Evolutionary conservation across 2,329 filamentous ascomycete genomes (phyloP).

Genomic region (Penicillium digitatum): DNA sequence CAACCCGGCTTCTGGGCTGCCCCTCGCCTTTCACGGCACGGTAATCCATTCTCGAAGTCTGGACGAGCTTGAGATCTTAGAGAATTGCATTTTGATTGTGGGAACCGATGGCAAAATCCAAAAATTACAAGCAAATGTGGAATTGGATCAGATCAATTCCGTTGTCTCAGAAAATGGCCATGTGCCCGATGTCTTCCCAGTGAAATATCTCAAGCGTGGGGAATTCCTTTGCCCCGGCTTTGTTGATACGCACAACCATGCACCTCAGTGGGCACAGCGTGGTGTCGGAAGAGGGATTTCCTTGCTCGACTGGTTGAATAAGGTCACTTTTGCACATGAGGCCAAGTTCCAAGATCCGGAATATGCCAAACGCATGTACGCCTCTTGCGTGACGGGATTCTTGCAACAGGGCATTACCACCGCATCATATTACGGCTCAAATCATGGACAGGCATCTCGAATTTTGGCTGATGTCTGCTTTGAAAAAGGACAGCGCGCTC

Average conservation of each 20-base stretch:
- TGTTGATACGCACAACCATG: constrained; percentile 66
- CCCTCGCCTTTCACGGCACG: constrained; percentile 36
- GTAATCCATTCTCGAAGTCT: constrained; percentile 30
- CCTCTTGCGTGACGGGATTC: constrained; percentile 53
- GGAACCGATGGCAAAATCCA: constrained; percentile 30
- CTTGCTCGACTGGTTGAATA: constrained; percentile 58
- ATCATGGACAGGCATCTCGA: constrained; percentile 29
- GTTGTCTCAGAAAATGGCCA: constrained; percentile 26
- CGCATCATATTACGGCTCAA: constrained; percentile 36
- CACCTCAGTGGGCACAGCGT: constrained; percentile 53
- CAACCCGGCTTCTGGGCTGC: constrained; percentile 17
- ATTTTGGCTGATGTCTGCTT: constrained; percentile 35
- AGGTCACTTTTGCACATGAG: constrained; percentile 63
- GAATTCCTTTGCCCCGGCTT: constrained; percentile 36
- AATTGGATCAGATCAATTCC: constrained; percentile 19
- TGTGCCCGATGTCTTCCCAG: constrained; percentile 24
- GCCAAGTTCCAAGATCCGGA: constrained; percentile 54
- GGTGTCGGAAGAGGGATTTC: constrained; percentile 42
- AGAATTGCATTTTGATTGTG: constrained; percentile 33
- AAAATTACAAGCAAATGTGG: constrained; percentile 22
- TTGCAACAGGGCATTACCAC: constrained; percentile 51
- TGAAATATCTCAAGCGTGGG: constrained; percentile 28
- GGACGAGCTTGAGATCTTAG: constrained; percentile 29
- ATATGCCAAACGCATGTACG: constrained; percentile 54
- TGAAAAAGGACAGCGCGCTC: constrained; percentile 32